Base-by-base conservation (phyloP, 495 filamentous ascomycete genomes). In the Podospora tetraspora region DNA sequence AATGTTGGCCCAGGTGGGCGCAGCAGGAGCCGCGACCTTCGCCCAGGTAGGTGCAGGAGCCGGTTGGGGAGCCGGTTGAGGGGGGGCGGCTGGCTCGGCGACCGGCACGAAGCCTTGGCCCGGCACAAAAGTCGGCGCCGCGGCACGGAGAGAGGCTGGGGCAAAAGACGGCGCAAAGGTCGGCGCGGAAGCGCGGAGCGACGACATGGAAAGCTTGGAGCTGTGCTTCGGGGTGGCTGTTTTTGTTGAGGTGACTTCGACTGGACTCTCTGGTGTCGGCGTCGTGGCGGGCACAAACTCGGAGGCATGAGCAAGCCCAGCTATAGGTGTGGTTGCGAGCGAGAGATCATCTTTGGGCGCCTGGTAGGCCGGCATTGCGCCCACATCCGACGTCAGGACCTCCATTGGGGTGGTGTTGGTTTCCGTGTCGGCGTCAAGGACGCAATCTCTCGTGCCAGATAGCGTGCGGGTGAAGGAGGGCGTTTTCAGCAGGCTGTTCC, bases 401-500 rank as follows among this genome's bases (percentile, higher is more conserved):
- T 25, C 21, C 21, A 63, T 63, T 66, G 25, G 29, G 29, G 60
- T 24, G 19, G 70, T 72, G 34, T 81, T 66, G 73, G 77, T 16
- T 62, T 73, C 68, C 57, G 59, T 52, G 6, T 70, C 70, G 22
- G 62, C 62, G 27, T 71, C 63, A 11, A 64, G 32, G 3, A 62
- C 63, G 13, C 52, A 62, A 25, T 64, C 69, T 37, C 61, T 72
- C 61, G 62, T 52, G 57, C 62, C 71, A 65, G 71, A 66, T 3
- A 64, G 21, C 13, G 68, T 72, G 59, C 71, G 68, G 34, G 67
- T 57, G 24, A 29, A 68, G 57, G 61, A 58, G 10, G 77, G 75
- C n/a, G 75, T 77, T 27, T 63, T 70, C 66, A 77, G 27, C 25
- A 78, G 37, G 63, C 78, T 82, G 65, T 77, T 72, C 21, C 73